phyloP scores from a whole-genome alignment of 1,139 yeast genomes.

The Lodderomyces pseudojiufengensis region DNA sequence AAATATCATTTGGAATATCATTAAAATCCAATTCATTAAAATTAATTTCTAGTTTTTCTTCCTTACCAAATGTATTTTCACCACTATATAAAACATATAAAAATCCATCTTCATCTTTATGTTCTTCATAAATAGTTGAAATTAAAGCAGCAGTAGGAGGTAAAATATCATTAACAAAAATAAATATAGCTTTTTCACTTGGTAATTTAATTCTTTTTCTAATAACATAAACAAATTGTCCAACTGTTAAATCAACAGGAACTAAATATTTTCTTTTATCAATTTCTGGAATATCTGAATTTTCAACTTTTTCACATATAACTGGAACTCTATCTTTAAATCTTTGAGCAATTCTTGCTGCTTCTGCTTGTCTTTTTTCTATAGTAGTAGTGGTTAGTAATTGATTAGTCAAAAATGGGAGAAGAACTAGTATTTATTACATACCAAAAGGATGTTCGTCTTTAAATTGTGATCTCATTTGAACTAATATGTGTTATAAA shows the following conservation, averaged over 20 bases:
- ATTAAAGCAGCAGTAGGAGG: slow-evolving; percentile 98
- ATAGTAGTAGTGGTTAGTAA: slow-evolving; percentile 22
- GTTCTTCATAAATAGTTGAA: slow-evolving; percentile 93
- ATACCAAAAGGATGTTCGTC: slow-evolving; percentile 86
- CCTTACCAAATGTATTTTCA: slow-evolving; percentile 85
- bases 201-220: slow-evolving; percentile 94
- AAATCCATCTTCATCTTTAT: slow-evolving; percentile 96
- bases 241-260: slow-evolving; percentile 94
- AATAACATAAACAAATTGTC: slow-evolving; percentile 95
- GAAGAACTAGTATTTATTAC: slow-evolving; percentile 25
- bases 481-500: slow-evolving; percentile 10
- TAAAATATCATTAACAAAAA: slow-evolving; percentile 90
- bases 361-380: slow-evolving; percentile 96
- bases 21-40: slow-evolving; percentile 14
- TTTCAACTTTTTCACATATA: slow-evolving; percentile 96
- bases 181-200: slow-evolving; percentile 95
- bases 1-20: slow-evolving; percentile 8
- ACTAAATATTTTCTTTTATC: slow-evolving; percentile 96
- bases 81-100: slow-evolving; percentile 89
- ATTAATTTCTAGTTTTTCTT: slow-evolving; percentile 28
- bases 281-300: slow-evolving; percentile 92
- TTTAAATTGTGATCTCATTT: slow-evolving; percentile 86
- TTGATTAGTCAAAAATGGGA: neutral
- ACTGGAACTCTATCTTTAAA: slow-evolving; percentile 93
- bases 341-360: slow-evolving; percentile 84